Base-by-base conservation (phyloP, 2,329 filamentous ascomycete genomes). In the Beauveria caledonica region DNA sequence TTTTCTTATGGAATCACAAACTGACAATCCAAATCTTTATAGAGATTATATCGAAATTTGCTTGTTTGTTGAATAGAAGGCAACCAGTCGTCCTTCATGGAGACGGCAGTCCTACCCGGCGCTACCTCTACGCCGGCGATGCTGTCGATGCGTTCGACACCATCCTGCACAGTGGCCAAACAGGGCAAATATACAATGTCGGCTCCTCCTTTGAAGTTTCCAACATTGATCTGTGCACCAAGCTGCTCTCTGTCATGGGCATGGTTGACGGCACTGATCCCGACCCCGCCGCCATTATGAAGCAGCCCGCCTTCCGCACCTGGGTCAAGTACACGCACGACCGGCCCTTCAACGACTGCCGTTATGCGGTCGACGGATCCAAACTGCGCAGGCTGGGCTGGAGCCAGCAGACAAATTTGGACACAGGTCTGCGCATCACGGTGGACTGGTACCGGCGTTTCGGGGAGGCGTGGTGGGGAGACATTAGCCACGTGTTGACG, bases 41-140 rank as follows among this genome's bases (percentile, higher is more conserved):
- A 90, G 88, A 93, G 77, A 89, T 93, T 63, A 93, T 93, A 58
- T 88, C 89, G 33, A 92, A 92, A 70, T 93, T 93, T 73, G 85
- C 83, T 56, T 89, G 85, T 70, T 78, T 92, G 29, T 78, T 92
- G 17, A 83, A 87, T 68, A 80, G 87, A 19, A 76, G 78, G 33
- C 79, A 83, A 62, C 86, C 87, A 11, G 81, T 92, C 0, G 83
- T 89, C 11, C 79, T 93, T 13, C 90, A 93, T 69, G 90, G 90
- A 29, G 85, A 91, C 65, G 90, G 90, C 33, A 86, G 81, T 39
- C 87, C 88, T 13, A 89, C 87, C 0, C 81, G 90, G 33, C 80
- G 88, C 60, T 94, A 92, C 69, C 80, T 94, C 9, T 93, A 86
- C 67, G 90, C 88, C 2, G 86, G 85, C 9, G 90, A 94, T 69